Conservation (phyloP, 257 asterid species). For the Haberlea rhodopensis region DNA sequence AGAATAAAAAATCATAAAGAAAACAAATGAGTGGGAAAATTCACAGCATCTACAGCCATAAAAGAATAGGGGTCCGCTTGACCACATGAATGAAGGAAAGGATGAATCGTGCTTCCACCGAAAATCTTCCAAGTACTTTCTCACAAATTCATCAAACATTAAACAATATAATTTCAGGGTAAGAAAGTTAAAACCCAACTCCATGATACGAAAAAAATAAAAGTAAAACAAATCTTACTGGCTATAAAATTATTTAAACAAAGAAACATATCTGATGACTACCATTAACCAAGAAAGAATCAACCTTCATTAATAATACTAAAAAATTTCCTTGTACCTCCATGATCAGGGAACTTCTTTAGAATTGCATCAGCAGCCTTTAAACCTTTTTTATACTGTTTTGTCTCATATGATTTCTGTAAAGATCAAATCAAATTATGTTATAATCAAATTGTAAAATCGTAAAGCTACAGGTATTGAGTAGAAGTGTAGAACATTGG, state of each 20-base stretch:
- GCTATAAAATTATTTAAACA: background rate
- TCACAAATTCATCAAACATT: constrained; percentile 5
- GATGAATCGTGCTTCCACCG: background rate
- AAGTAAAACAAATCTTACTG: background rate
- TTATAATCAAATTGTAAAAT: too few species aligned
- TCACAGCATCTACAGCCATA: background rate
- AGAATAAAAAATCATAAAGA: constrained; percentile 16
- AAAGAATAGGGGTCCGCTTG: constrained; percentile 20
- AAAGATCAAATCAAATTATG: background rate
- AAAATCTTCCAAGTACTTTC: background rate
- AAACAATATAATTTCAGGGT: background rate
- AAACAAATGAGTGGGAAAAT: constrained; percentile 13
- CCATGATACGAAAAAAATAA: too few species aligned
- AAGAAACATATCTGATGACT: background rate
- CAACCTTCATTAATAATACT: constrained; percentile 9
- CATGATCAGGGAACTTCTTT: constrained; percentile 98
- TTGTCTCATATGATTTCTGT: constrained; percentile 57
- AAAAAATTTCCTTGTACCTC: constrained; percentile 60
- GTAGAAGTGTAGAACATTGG: too few species aligned
- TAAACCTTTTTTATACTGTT: constrained; percentile 93
- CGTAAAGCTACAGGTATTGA: too few species aligned
- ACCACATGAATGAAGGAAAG: constrained; percentile 2
- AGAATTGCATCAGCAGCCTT: constrained; percentile 96
- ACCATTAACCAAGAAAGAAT: background rate
- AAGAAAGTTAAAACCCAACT: background rate